phyloP scores from a whole-genome alignment of 1,139 yeast species.

The Blastobotrys serpentis region DNA sequence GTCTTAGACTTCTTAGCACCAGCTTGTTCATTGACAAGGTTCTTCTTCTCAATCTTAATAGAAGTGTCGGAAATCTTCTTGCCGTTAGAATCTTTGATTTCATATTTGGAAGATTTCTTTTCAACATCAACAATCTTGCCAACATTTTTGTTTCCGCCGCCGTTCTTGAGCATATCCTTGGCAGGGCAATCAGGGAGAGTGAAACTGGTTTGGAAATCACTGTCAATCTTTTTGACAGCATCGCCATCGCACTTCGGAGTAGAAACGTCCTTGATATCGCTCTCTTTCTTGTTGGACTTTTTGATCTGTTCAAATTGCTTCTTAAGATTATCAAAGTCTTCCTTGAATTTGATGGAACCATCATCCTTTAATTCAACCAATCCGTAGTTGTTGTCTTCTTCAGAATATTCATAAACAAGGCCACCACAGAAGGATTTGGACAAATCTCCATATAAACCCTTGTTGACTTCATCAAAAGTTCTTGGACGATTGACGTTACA shows the following conservation, averaged over 20 bases:
- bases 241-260: conserved; percentile 30
- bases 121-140: conserved; percentile 49
- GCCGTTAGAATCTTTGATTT: conserved; percentile 52
- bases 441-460: conserved; percentile 55
- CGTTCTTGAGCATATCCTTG: conserved; percentile 46
- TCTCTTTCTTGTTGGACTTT: conserved; percentile 39
- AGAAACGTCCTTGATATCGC: conserved; percentile 38
- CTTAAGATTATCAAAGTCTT: conserved; percentile 59
- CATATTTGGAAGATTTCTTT: conserved; percentile 44
- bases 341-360: conserved; percentile 46
- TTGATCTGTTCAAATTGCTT: conserved; percentile 45
- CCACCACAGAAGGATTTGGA: conserved; percentile 69
- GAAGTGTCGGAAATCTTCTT: conserved; percentile 49
- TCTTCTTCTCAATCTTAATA: conserved; percentile 28
- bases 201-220: conserved; percentile 41
- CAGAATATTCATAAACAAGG: conserved; percentile 70
- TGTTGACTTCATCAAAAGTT: conserved; percentile 62
- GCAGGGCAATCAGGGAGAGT: conserved; percentile 45
- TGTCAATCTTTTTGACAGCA: conserved; percentile 40
- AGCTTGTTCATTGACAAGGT: conserved; percentile 30
- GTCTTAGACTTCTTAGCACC: conserved; percentile 23
- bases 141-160: conserved; percentile 50
- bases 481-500: conserved; percentile 54
- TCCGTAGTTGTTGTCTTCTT: conserved; percentile 70
- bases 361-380: conserved; percentile 52